Conservation (phyloP, 768 basidiomycete species). For the Boletus subparvulus region DNA sequence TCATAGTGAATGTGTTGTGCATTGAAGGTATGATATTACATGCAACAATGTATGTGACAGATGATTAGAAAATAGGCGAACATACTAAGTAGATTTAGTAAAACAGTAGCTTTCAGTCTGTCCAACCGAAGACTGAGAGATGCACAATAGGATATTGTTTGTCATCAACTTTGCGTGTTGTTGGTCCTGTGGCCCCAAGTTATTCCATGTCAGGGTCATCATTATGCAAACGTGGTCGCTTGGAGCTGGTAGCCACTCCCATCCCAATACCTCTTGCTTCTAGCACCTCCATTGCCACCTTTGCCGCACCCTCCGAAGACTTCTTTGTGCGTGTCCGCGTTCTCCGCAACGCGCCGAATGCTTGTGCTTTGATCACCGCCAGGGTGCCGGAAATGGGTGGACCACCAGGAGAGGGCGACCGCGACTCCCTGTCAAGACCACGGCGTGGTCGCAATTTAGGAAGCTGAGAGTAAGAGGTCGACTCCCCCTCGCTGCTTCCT, state of each 20-base stretch:
- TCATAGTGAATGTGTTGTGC: slow-evolving; percentile 18
- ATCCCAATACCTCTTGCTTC: slow-evolving; percentile 73
- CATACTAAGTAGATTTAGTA: slow-evolving; percentile 34
- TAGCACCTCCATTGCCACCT: slow-evolving; percentile 77
- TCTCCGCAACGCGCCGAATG: slow-evolving; percentile 81
- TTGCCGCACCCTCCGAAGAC: slow-evolving; percentile 66
- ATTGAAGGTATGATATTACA: slow-evolving; percentile 40
- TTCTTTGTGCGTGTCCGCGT: slow-evolving; percentile 74
- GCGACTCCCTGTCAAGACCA: slow-evolving; percentile 44
- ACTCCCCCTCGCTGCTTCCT: slow-evolving; percentile 58
- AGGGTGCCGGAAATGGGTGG: slow-evolving; percentile 72
- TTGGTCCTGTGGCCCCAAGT: slow-evolving; percentile 12
- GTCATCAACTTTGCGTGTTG: slow-evolving; percentile 16
- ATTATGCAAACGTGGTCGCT: slow-evolving; percentile 47
- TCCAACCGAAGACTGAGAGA: slow-evolving; percentile 24
- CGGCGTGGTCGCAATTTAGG: slow-evolving; percentile 50
- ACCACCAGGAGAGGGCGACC: slow-evolving; percentile 47
- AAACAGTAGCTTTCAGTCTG: slow-evolving; percentile 28
- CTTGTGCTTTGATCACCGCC: slow-evolving; percentile 88
- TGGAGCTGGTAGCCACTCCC: slow-evolving; percentile 40
- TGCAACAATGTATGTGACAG: slow-evolving; percentile 37
- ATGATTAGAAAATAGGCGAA: slow-evolving; percentile 32
- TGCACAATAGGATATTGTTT: slow-evolving; percentile 32
- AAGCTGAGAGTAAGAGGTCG: slow-evolving; percentile 39
- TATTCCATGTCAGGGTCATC: slow-evolving; percentile 50